Base-by-base conservation (phyloP, 768 basidiomycete species). In the Glaciozyma martinii region DNA sequence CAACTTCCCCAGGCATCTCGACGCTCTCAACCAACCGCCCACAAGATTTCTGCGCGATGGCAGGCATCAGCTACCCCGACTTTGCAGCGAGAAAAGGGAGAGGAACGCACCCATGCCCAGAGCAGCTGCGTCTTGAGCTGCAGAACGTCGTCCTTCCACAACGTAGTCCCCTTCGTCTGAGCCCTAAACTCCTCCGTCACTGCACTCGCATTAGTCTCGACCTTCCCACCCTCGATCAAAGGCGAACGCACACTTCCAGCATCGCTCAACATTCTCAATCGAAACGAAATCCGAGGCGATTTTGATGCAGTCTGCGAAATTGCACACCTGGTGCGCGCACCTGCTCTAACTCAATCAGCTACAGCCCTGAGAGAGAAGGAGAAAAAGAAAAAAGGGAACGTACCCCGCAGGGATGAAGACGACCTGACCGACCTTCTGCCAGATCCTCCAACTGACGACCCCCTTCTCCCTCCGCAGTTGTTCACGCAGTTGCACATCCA, bases 221-320 rank as follows among this genome's bases (percentile, higher is more conserved):
- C 16, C 16, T 3, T 23, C 33, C 3, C 2, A 21, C n/a, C 18
- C 25, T 32, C 9, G 19, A 23, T 25, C 16, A 5, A 25, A 21
- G 27, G 47, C n/a, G 21, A 29, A 42, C 68, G 27, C 33, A 70
- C 68, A 56, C 75, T 81, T 80, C 76, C 89, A 89, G 76, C 93
- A 97, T 42, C 90, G 83, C 56, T 78, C 79, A 46, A 97, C 85
- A 75, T 94, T 95, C 79, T 95, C 89, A 50, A 91, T 87, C 80
- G 87, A 89, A 69, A 95, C 90, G 76, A 91, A 97, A 77, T 97
- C 93, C 72, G 87, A 82, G 33, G 93, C 92, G 59, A 95, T 89
- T 78, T 97, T 97, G 79, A 97, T 85, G 73, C 89, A 93, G 76
- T 95, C 91, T n/a, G 90, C 82, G 58, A 92, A 78, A 75, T 97